A percentile compares a stretch with the other conserved stretches of the same genome.
phyloP scores from a whole-genome alignment of 768 basidiomycete genomes.

The Panellus pusillus region DNA sequence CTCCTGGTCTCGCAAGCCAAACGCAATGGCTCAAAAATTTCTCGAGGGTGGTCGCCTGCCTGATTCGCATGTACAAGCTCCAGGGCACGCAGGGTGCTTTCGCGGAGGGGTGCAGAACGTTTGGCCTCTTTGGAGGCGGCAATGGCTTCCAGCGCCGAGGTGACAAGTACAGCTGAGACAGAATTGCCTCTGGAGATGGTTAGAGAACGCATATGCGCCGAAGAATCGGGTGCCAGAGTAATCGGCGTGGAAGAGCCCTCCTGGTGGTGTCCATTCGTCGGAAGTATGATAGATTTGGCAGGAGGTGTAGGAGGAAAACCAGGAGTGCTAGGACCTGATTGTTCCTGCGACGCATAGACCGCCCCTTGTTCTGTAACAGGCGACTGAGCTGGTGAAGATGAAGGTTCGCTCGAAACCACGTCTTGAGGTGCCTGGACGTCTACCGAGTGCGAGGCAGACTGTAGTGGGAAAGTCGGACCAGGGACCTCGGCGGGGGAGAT shows the following conservation, averaged over 20 bases:
- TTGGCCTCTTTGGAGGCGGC: slow-evolving; percentile 87
- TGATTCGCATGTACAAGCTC: slow-evolving; percentile 77
- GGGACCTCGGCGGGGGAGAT: slow-evolving; percentile 21
- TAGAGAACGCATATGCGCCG: slow-evolving; percentile 53
- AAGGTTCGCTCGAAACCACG: slow-evolving; percentile 3
- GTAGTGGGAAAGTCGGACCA: neutral
- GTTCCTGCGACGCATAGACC: slow-evolving; percentile 13
- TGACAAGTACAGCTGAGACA: slow-evolving; percentile 78
- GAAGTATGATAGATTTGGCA: slow-evolving; percentile 12
- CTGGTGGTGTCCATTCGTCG: slow-evolving; percentile 16
- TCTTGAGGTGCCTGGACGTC: slow-evolving; percentile 9
- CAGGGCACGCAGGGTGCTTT: slow-evolving; percentile 77
- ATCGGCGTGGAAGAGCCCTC: slow-evolving; percentile 8
- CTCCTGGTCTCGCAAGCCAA: slow-evolving; percentile 94
- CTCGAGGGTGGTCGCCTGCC: slow-evolving; percentile 75
- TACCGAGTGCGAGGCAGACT: neutral
- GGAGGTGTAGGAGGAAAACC: slow-evolving; percentile 23
- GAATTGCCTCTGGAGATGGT: slow-evolving; percentile 69
- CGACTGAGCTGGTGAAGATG: neutral
- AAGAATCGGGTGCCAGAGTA: slow-evolving; percentile 7
- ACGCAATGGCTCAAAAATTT: slow-evolving; percentile 94
- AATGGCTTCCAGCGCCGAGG: slow-evolving; percentile 84
- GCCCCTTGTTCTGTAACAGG: slow-evolving; percentile 1
- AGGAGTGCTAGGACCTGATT: slow-evolving; percentile 9
- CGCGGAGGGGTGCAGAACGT: slow-evolving; percentile 76